phyloP scores from a whole-genome alignment of 495 filamentous ascomycete genomes.

The Letharia lupina region DNA sequence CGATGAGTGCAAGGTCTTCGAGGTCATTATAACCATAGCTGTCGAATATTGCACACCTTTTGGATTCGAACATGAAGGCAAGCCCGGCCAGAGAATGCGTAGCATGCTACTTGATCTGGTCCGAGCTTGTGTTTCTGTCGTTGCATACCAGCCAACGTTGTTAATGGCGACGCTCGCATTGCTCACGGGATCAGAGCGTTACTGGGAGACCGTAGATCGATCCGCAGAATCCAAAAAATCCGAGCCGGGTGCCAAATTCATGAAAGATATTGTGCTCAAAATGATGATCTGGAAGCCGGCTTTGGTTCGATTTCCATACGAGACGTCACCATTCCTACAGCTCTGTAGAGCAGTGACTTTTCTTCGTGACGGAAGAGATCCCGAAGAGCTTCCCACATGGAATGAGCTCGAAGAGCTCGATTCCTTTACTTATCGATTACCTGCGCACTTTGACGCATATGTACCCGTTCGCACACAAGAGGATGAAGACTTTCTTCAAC shows the following conservation, averaged over 20 bases:
- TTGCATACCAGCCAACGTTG: constrained; percentile 61
- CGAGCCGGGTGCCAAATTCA: constrained; percentile 44
- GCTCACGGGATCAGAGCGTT: constrained; percentile 46
- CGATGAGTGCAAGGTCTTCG: constrained; percentile 49
- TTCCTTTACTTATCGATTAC: constrained; percentile 64
- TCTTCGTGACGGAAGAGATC: constrained; percentile 38
- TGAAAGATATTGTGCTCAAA: constrained; percentile 46
- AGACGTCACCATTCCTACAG: constrained; percentile 70
- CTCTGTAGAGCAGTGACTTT: constrained; percentile 49
- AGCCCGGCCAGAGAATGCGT: constrained; percentile 46
- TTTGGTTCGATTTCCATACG: constrained; percentile 73
- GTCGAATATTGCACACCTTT: constrained; percentile 38
- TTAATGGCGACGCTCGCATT: constrained; percentile 53
- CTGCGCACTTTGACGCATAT: constrained; percentile 58
- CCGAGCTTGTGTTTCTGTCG: constrained; percentile 42
- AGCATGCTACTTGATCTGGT: constrained; percentile 57
- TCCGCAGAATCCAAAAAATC: constrained; percentile 27
- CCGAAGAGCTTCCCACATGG: constrained; percentile 42
- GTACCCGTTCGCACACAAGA: constrained; percentile 74
- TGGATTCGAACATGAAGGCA: constrained; percentile 38
- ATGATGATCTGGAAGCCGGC: constrained; percentile 55
- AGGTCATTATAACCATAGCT: constrained; percentile 52
- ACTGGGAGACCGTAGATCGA: constrained; percentile 43
- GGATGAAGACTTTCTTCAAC: constrained; percentile 57
- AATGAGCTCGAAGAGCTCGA: constrained; percentile 53